Evolutionary conservation across 805 yeast species (phyloP), one percentile per base, ranked within the genome.

Genomic region (Kluyveromyces lactis): DNA sequence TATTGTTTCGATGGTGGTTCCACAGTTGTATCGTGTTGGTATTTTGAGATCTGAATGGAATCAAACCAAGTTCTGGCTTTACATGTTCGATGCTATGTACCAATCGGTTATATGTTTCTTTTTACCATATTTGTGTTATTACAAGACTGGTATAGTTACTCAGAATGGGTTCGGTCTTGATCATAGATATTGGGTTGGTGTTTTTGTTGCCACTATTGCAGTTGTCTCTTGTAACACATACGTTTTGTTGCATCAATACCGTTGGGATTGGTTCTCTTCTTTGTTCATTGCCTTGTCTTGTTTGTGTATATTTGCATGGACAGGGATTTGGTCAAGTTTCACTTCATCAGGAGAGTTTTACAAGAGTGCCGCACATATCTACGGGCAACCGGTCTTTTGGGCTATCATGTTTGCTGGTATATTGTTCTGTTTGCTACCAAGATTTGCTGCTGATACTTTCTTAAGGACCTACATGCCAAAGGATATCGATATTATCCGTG

Each of bases 261-360:
- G 86, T 53, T 84, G 94, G 94, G 94, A 84, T 61, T 82, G 86
- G 86, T 64, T 81, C 33, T 72, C 82, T 4, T 52, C 68, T 10
- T 52, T 79, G 40, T 70, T 80, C 42, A 71, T 74, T 39, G 64
- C 66, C 2, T 51, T 83, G 16, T 81, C 90, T 1, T 69, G 78
- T 33, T 46, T 82, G 19, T 50, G 81, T 13, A 66, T 82, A 26
- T 79, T 73, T 55, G 79, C 72, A 23, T 84, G 94, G 94, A 77
- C 89, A 1, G 90, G 90, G 46, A 68, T 81, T 35, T 84, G 90
- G 90, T 72, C 86, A 11, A 66, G 83, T 3, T 55, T 74, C 0
- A 37, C 64, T 2, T 56, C 53, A 34, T 67, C 81, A 42, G 70
- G 68, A 10, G 87, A 81, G 51, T 80, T 75, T 48, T 83, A 77